phyloP scores from a whole-genome alignment of 306 rosid species.

The Fragaria vesca region DNA sequence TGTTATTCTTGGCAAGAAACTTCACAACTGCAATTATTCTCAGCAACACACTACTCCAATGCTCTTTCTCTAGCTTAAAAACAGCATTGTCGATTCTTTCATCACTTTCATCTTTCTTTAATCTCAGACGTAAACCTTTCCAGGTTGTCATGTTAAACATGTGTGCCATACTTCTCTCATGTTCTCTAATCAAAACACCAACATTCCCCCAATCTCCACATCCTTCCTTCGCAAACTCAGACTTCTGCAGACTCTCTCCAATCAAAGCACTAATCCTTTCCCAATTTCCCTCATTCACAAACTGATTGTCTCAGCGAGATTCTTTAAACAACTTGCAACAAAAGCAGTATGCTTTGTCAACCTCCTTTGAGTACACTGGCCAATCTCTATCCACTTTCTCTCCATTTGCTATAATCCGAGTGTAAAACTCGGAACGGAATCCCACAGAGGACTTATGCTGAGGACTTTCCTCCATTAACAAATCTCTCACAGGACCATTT shows the following conservation, averaged over 20 bases:
- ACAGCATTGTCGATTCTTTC: background rate
- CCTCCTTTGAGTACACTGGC: background rate
- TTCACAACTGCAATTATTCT: constrained; percentile 12
- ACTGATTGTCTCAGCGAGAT: background rate
- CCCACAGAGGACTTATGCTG: background rate
- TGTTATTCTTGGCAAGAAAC: background rate
- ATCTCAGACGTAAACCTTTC: background rate
- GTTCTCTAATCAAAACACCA: background rate
- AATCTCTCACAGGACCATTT: background rate
- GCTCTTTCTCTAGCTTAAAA: background rate
- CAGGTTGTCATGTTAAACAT: background rate
- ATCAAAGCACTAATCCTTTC: background rate
- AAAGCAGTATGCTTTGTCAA: background rate
- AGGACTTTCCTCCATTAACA: background rate
- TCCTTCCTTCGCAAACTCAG: background rate
- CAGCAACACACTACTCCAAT: background rate
- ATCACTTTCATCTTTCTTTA: background rate
- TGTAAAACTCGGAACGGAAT: background rate
- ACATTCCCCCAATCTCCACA: background rate
- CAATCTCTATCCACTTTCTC: constrained; percentile 2
- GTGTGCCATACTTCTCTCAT: background rate
- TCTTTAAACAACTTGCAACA: background rate
- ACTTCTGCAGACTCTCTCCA: too few species aligned
- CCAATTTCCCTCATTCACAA: background rate
- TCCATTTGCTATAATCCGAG: background rate